These are phyloP conservation scores for Cystobasidium tubakii DNA, from an alignment of 768 basidiomycete species.

Conservation along the genomic window DNA sequence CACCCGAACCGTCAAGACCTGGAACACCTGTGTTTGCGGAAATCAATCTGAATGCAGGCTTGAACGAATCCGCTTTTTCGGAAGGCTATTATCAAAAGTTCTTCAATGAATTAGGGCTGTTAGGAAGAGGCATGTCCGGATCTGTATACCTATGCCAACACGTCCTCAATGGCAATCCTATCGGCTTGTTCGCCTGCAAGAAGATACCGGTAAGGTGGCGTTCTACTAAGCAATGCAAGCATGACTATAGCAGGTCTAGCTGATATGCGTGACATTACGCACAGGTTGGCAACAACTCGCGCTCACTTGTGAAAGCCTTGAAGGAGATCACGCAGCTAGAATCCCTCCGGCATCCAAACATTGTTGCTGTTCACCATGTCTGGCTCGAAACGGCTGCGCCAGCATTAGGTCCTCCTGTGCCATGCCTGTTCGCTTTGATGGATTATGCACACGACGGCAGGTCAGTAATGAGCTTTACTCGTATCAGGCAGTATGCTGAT, in stretches of 20 bases:
- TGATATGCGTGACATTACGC: not conserved
- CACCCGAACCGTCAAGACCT: conserved; percentile 33
- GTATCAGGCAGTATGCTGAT: conserved; percentile 52
- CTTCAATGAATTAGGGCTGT: conserved; percentile 77
- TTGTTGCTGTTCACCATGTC: conserved; percentile 72
- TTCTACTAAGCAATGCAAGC: conserved; percentile 58
- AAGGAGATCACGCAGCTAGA: conserved; percentile 73
- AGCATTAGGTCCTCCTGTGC: conserved; percentile 29
- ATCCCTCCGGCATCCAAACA: conserved; percentile 79
- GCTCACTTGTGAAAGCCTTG: conserved; percentile 16
- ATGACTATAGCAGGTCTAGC: conserved; percentile 53
- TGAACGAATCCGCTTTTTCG: conserved; percentile 8
- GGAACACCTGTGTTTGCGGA: conserved; percentile 22
- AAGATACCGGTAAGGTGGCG: conserved; percentile 62
- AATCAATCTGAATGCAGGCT: not conserved
- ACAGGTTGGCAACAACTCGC: conserved; percentile 24
- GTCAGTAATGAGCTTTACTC: conserved; percentile 2
- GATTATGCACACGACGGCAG: conserved; percentile 83
- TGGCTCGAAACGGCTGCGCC: conserved; percentile 34
- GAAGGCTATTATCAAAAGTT: conserved; percentile 54
- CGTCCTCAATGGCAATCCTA: conserved; percentile 74
- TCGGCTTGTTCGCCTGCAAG: conserved; percentile 88
- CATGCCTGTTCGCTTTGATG: conserved; percentile 56
- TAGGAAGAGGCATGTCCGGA: conserved; percentile 94
- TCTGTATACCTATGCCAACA: conserved; percentile 87